A percentile compares a stretch with the other conserved stretches of the same genome.
Conservation (phyloP, 2,329 filamentous ascomycete species). For the Colletotrichum orchidophilum region DNA sequence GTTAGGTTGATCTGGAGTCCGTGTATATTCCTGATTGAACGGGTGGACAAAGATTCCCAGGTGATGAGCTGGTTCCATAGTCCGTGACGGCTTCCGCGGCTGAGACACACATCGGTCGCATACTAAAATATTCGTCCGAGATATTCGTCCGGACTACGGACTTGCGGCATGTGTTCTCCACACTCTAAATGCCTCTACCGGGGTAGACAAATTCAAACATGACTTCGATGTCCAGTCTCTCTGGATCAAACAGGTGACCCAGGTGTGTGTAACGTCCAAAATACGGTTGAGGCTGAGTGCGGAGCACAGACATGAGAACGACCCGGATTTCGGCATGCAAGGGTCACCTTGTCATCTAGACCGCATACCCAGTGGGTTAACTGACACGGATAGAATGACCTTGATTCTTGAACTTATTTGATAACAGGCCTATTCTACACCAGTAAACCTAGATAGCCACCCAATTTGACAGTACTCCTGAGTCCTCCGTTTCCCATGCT, state of each 20-base stretch:
- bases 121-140: neutral
- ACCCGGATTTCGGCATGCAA: neutral
- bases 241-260: neutral
- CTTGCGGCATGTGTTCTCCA: neutral
- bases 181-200: neutral
- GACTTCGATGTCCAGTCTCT: neutral
- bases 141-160: neutral
- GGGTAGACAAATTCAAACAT: neutral
- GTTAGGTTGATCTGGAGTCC: neutral
- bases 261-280: neutral
- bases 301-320: neutral
- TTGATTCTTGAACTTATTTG: neutral
- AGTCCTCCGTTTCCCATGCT: neutral
- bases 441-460: neutral
- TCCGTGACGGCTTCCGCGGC: neutral
- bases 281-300: neutral
- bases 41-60: neutral
- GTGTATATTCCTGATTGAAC: neutral
- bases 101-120: neutral
- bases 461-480: neutral
- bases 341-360: neutral
- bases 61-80: neutral
- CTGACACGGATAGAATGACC: neutral
- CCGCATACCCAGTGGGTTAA: neutral
- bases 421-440: neutral